Percentiles rank a stretch among this genome's conserved stretches.
These are phyloP conservation scores for Kokia cookei DNA, from an alignment of 441 rosid genomes.

Conservation along the genomic window DNA sequence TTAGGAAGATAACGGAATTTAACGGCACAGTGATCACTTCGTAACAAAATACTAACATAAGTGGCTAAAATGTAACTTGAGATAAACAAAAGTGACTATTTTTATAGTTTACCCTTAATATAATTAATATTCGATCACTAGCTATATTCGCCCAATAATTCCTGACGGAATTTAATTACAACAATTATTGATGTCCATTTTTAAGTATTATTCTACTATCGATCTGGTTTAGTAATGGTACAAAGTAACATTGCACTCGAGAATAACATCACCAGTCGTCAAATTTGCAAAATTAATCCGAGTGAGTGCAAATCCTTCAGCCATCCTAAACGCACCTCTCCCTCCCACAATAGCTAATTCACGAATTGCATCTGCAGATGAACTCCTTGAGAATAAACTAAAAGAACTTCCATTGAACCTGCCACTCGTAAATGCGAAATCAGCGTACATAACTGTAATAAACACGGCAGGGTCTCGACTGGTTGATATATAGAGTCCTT, in stretches of 20 bases:
- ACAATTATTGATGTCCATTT: not conserved
- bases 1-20: too few relatives aligned
- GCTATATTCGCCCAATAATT: not conserved
- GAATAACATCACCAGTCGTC: slow-evolving; percentile 31
- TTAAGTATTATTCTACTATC: not conserved
- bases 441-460: slow-evolving; percentile 26
- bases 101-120: too few relatives aligned
- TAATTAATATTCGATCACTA: too few relatives aligned
- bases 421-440: slow-evolving; percentile 37
- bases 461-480: slow-evolving; percentile 11
- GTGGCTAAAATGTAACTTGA: too few relatives aligned
- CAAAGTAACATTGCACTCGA: slow-evolving; percentile 41
- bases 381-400: slow-evolving; percentile 36
- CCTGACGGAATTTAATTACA: not conserved
- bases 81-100: too few relatives aligned
- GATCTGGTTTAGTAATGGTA: slow-evolving; percentile 22
- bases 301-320: slow-evolving; percentile 33
- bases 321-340: slow-evolving; percentile 45
- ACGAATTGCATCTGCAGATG: slow-evolving; percentile 25
- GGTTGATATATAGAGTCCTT: slow-evolving; percentile 16
- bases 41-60: too few relatives aligned
- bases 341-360: slow-evolving; percentile 59
- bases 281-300: slow-evolving; percentile 28
- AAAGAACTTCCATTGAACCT: slow-evolving; percentile 42
- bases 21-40: too few relatives aligned